A percentile compares a stretch with the other conserved stretches of the same genome.
These are phyloP conservation scores for Fusarium hainanense DNA, from an alignment of 2,329 filamentous ascomycete genomes.

Conservation along the genomic window DNA sequence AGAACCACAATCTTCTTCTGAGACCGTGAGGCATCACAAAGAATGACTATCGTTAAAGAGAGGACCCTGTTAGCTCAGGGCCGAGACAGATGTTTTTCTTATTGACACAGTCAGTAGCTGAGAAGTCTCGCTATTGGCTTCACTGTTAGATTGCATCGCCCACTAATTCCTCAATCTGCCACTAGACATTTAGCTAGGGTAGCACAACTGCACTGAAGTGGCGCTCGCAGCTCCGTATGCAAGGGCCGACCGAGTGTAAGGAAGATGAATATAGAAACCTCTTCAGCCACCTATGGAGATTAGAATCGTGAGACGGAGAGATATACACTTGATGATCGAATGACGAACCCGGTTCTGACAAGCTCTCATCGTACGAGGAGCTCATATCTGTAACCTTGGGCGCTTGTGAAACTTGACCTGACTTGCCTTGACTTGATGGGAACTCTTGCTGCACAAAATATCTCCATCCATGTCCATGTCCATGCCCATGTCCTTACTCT, in stretches of 20 bases:
- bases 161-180: constrained; percentile 1
- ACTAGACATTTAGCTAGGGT: constrained; percentile 15
- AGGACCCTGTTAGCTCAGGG: background rate
- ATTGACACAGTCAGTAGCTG: background rate
- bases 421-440: background rate
- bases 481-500: background rate
- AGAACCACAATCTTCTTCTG: constrained; percentile 2
- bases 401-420: constrained; percentile 6
- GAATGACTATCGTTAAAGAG: background rate
- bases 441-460: constrained; percentile 11
- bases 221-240: constrained; percentile 28
- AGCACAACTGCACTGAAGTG: constrained; percentile 27
- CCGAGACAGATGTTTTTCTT: background rate
- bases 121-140: background rate
- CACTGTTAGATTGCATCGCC: background rate
- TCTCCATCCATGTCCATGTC: background rate
- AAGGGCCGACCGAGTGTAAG: constrained; percentile 16
- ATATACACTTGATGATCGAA: background rate
- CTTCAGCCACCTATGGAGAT: background rate
- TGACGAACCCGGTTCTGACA: background rate
- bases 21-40: background rate
- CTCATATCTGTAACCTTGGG: background rate
- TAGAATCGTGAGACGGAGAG: background rate
- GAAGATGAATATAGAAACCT: background rate
- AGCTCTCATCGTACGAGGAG: background rate